Percentiles rank a stretch among this genome's conserved stretches.
These are phyloP conservation scores for Filosporella fistucella DNA, from an alignment of 495 filamentous ascomycete species.

Conservation along the genomic window DNA sequence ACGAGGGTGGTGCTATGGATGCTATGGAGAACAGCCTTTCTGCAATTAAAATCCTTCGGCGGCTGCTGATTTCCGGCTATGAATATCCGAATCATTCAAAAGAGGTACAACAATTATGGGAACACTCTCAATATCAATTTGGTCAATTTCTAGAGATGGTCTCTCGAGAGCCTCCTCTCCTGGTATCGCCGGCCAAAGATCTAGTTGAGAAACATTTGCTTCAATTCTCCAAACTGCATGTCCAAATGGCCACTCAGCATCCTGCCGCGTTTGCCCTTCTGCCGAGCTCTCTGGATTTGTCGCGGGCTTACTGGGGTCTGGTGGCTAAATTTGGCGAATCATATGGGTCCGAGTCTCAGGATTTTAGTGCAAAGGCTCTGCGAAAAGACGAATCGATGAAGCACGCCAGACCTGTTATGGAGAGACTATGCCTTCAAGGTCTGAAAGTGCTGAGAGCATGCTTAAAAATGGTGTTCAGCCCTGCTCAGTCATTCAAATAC, in stretches of 20 bases:
- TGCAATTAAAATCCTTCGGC: slow-evolving; percentile 72
- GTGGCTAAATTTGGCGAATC: slow-evolving; percentile 69
- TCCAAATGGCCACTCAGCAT: slow-evolving; percentile 72
- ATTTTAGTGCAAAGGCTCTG: slow-evolving; percentile 34
- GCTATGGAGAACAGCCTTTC: slow-evolving; percentile 70
- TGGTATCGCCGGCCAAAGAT: slow-evolving; percentile 36
- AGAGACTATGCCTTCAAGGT: slow-evolving; percentile 74
- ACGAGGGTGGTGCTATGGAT: slow-evolving; percentile 53
- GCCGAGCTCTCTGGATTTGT: slow-evolving; percentile 69
- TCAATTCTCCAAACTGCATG: slow-evolving; percentile 87
- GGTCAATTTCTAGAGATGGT: slow-evolving; percentile 57
- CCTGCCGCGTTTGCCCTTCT: slow-evolving; percentile 77
- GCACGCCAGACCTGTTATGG: slow-evolving; percentile 56
- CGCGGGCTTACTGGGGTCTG: slow-evolving; percentile 78
- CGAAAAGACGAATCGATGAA: slow-evolving; percentile 43
- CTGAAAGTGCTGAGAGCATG: slow-evolving; percentile 81
- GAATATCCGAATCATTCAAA: slow-evolving; percentile 74
- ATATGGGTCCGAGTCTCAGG: slow-evolving; percentile 36
- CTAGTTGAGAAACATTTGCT: slow-evolving; percentile 78
- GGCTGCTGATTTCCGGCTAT: slow-evolving; percentile 77
- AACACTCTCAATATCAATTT: slow-evolving; percentile 63
- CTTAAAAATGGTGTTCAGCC: slow-evolving; percentile 75
- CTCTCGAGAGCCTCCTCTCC: slow-evolving; percentile 41
- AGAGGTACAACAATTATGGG: slow-evolving; percentile 75
- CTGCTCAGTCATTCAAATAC: slow-evolving; percentile 76